phyloP scores from a whole-genome alignment of 2,329 filamentous ascomycete species.

The Neocatenulostroma microsporum region DNA sequence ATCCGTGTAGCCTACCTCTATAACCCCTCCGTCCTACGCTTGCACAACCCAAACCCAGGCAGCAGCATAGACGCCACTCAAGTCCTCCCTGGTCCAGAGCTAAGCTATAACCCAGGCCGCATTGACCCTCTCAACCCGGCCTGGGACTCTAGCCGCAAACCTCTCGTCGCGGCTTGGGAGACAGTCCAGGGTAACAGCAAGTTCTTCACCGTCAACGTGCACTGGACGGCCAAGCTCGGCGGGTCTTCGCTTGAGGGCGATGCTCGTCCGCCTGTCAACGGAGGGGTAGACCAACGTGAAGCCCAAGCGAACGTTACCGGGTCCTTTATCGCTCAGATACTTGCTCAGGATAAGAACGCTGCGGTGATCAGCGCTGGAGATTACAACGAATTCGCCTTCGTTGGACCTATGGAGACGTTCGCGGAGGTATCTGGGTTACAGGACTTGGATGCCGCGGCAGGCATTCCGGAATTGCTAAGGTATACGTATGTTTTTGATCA shows the following conservation, averaged over 20 bases:
- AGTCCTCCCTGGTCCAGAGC: conserved; percentile 50
- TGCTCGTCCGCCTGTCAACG: conserved; percentile 58
- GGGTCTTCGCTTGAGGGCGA: conserved; percentile 59
- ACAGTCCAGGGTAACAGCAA: conserved; percentile 47
- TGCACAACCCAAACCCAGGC: conserved; percentile 54
- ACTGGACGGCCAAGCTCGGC: conserved; percentile 60
- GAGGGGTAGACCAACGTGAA: conserved; percentile 50
- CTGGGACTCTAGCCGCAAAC: conserved; percentile 58
- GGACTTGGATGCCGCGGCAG: conserved; percentile 55
- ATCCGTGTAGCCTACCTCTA: conserved; percentile 66
- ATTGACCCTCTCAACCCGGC: conserved; percentile 56
- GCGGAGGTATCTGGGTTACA: conserved; percentile 46
- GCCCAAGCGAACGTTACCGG: conserved; percentile 53
- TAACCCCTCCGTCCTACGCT: conserved; percentile 50
- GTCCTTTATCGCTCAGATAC: conserved; percentile 51
- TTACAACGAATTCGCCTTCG: conserved; percentile 65
- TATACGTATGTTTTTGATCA: conserved; percentile 65
- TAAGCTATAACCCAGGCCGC: conserved; percentile 61
- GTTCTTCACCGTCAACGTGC: conserved; percentile 67
- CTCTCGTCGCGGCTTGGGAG: conserved; percentile 59
- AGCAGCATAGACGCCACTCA: conserved; percentile 47
- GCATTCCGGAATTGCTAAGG: conserved; percentile 48
- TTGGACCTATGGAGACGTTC: conserved; percentile 52
- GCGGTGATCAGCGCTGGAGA: conserved; percentile 57
- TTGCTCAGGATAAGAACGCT: conserved; percentile 49